Evolutionary conservation across 106 monocot species (phyloP).

Genomic region (Platanthera guangdongensis): DNA sequence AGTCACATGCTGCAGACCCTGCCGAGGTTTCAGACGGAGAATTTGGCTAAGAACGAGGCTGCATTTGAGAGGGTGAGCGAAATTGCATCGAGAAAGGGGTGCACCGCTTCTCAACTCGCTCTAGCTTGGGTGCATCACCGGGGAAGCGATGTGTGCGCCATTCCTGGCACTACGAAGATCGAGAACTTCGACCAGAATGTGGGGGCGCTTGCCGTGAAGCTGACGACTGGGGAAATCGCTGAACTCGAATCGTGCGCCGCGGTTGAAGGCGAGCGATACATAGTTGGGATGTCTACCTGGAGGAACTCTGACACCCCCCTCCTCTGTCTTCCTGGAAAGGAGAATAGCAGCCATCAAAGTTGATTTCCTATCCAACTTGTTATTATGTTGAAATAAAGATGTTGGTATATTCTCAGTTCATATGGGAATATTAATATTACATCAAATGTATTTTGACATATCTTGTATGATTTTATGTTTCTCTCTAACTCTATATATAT

Average conservation of each 20-base stretch:
- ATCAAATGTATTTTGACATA: no score
- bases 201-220: conserved; percentile 34
- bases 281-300: conserved; percentile 17
- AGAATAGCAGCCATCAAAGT: neutral
- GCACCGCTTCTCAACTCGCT: conserved; percentile 35
- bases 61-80: conserved; percentile 25
- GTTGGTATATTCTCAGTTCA: no score
- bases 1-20: conserved; percentile 1
- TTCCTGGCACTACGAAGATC: conserved; percentile 55
- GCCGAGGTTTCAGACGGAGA: conserved; percentile 29
- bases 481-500: no score
- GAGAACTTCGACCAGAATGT: conserved; percentile 47
- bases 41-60: conserved; percentile 21
- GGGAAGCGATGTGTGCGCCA: conserved; percentile 33
- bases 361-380: no score
- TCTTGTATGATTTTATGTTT: no score
- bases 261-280: conserved; percentile 35
- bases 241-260: conserved; percentile 34
- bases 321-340: conserved; percentile 30
- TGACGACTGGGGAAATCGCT: conserved; percentile 37
- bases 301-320: conserved; percentile 42
- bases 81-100: conserved; percentile 29
- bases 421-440: no score
- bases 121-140: conserved; percentile 41
- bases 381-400: no score